Conservation (phyloP, 2,329 filamentous ascomycete genomes). For the Apiospora kogelbergensis region DNA sequence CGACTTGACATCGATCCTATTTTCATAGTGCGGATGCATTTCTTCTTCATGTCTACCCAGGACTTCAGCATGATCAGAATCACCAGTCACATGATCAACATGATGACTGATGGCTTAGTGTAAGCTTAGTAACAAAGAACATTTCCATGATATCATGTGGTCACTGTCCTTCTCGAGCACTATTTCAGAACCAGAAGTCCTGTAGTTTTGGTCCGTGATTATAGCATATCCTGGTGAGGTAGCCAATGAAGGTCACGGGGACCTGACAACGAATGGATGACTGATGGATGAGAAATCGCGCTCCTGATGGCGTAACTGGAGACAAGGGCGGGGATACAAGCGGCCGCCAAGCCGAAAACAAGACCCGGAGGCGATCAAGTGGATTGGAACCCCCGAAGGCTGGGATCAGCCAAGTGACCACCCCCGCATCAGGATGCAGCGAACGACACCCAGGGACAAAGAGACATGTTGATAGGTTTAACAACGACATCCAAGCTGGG, state of each 20-base stretch:
- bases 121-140: too few relatives aligned
- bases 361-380: neutral
- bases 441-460: neutral
- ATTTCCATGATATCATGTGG: too few relatives aligned
- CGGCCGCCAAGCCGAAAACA: neutral
- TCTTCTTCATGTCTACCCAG: too few relatives aligned
- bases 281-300: constrained; percentile 5
- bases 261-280: neutral
- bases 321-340: neutral
- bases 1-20: too few relatives aligned
- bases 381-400: neutral
- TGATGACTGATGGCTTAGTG: too few relatives aligned
- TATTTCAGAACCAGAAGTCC: too few relatives aligned
- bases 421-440: neutral
- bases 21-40: too few relatives aligned
- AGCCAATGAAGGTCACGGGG: neutral
- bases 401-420: neutral
- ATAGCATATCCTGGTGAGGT: too few relatives aligned
- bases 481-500: neutral
- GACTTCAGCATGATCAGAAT: too few relatives aligned
- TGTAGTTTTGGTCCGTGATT: too few relatives aligned
- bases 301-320: neutral
- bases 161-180: too few relatives aligned
- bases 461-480: neutral
- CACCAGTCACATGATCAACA: too few relatives aligned